Base-by-base conservation (phyloP, 2,329 filamentous ascomycete genomes). In the Colletotrichum lindemuthianum region DNA sequence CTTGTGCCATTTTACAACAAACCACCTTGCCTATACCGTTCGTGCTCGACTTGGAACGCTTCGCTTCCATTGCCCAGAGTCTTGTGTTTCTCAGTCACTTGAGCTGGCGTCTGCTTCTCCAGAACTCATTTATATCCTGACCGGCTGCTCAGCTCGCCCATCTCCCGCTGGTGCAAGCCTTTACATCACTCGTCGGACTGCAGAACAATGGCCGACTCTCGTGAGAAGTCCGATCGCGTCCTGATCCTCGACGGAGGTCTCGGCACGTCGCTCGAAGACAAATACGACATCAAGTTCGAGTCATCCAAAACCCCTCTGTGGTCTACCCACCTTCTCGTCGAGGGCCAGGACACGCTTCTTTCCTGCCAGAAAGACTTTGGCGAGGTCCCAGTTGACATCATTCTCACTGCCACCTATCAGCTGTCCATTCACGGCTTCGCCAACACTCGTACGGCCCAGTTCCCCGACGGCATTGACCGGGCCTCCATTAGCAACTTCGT, bases 331-430 rank as follows among this genome's bases (percentile, higher is more conserved):
- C 80, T 90, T 6, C 81, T 91, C n/a, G 71, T 90, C 57, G 78
- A 82, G 40, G 79, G 83, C 67, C 81, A 79, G 3, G 68, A 77
- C 8, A 86, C 82, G 1, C 81, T 90, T 8, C 74, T 80, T 63
- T 75, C 76, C 36, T 88, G 86, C 72, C 88, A 90, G 71, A 71
- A 72, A 56, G 83, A 84, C 68, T 90, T 90, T 72, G 80, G 77
- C 56, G 65, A 71, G 8, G 82, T 85, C 2, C 88, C 86, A 40
- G 84, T 85, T 59, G 87, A 91, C 71, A 79, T 92, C 34, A 74
- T 91, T 16, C 80, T 89, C 50, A 91, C 88, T 9, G 88, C 88
- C 8, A 92, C 89, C 0, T 92, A 92, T 72, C 89, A 91, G 72
- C 78, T 85, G 1, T 89, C 86, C 0, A 73, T 81, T 8, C 77